Evolutionary conservation across 371 early-diverging fungal species (phyloP).

Genomic region (Actinomucor elegans): DNA sequence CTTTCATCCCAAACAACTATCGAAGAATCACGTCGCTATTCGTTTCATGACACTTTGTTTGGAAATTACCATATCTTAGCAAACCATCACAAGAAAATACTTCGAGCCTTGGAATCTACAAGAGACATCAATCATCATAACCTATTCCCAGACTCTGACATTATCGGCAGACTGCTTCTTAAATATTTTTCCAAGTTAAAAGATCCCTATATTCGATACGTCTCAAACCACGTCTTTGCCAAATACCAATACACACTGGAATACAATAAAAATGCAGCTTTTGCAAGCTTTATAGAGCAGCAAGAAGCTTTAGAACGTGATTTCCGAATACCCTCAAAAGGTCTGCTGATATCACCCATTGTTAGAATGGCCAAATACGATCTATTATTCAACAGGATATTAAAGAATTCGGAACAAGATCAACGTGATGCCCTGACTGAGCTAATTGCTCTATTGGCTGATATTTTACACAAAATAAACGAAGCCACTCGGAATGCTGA

Average conservation of each 20-base stretch:
- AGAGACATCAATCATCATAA: background rate
- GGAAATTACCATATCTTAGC: constrained; percentile 15
- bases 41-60: constrained; percentile 20
- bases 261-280: constrained; percentile 6
- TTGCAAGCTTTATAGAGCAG: constrained; percentile 7
- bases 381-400: background rate
- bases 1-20: constrained; percentile 9
- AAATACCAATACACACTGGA: constrained; percentile 9
- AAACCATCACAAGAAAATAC: constrained; percentile 2
- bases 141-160: constrained; percentile 7
- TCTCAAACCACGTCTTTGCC: constrained; percentile 14
- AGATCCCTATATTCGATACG: constrained; percentile 16
- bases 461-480: constrained; percentile 14
- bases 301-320: constrained; percentile 9
- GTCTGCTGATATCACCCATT: constrained; percentile 6
- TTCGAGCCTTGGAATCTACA: constrained; percentile 1
- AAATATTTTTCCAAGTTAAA: constrained; percentile 1
- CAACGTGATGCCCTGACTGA: background rate
- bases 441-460: background rate
- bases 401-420: constrained; percentile 5
- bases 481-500: constrained; percentile 14
- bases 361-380: constrained; percentile 5
- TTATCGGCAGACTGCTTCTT: background rate
- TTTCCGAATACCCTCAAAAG: constrained; percentile 9
- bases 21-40: constrained; percentile 9